Evolutionary conservation across 768 basidiomycete genomes (phyloP).

Genomic region (Cyclocybe aegerita): DNA sequence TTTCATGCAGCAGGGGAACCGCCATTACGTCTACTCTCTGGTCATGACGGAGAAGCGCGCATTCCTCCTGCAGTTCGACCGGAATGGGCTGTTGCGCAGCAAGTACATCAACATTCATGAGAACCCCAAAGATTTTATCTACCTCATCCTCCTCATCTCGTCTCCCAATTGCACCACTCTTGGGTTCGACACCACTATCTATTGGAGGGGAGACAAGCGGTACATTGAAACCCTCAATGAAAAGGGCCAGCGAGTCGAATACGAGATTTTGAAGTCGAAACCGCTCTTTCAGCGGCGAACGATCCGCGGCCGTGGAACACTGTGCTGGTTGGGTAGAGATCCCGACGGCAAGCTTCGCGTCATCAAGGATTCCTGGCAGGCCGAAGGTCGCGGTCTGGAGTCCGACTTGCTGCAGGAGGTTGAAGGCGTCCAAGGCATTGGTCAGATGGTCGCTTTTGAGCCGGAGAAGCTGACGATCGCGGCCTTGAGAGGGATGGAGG

Average conservation of each 20-base stretch:
- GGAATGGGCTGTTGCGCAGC: slow-evolving; percentile 13
- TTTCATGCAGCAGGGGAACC: slow-evolving; percentile 20
- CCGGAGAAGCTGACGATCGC: slow-evolving; percentile 1
- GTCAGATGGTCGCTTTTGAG: slow-evolving; percentile 11
- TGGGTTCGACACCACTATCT: slow-evolving; percentile 21
- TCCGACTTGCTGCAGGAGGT: slow-evolving; percentile 9
- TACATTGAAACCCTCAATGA: slow-evolving; percentile 1
- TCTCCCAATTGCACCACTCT: slow-evolving; percentile 13
- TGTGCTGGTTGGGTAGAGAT: slow-evolving; percentile 17
- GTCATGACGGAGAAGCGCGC: slow-evolving; percentile 11
- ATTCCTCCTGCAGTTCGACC: slow-evolving; percentile 18
- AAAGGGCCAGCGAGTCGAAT: not conserved
- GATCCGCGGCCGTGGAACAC: slow-evolving; percentile 20
- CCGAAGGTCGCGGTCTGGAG: slow-evolving; percentile 6
- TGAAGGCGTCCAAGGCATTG: slow-evolving; percentile 13
- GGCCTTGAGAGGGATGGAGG: not conserved
- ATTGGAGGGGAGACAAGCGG: slow-evolving; percentile 11
- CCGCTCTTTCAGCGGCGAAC: slow-evolving; percentile 11
- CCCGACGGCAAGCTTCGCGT: not conserved
- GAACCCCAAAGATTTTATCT: slow-evolving; percentile 13
- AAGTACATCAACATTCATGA: slow-evolving; percentile 16
- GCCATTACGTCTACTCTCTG: slow-evolving; percentile 16
- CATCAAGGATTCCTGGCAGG: slow-evolving; percentile 24
- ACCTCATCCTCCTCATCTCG: slow-evolving; percentile 17
- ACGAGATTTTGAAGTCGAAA: not conserved